Evolutionary conservation across 2,329 filamentous ascomycete genomes (phyloP), one percentile per base, ranked within the genome.

Genomic region (Trichophyton mentagrophytes): DNA sequence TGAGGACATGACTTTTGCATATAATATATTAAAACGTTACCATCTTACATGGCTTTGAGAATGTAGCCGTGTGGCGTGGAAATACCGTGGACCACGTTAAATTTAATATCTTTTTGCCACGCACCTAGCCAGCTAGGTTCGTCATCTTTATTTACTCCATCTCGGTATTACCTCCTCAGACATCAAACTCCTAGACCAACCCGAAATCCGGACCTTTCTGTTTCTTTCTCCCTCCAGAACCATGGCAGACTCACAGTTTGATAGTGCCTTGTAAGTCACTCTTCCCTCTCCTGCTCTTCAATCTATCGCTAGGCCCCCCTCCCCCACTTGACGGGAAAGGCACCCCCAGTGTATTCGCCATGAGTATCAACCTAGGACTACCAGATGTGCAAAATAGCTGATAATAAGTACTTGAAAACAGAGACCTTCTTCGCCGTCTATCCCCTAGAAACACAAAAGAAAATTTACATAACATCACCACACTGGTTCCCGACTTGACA

Each of bases 391-490:
- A 22, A 17, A 40, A 8, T 17, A 36, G 61, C 51, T 61, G 58
- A 59, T 30, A 49, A 49, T 47, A 17, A 3, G 15, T 20, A 9
- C 40, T 27, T n/a, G 13, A 25, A 30, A 30, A 38, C 74, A 97
- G 93, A 71, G 93, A 99, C 80, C 91, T 99, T 72, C 92, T 99
- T 76, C 92, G 93, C 69, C 93, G 93, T 66, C 87, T 99, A 64
- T 95, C 96, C 78, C 93, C 93, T 49, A 95, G 95, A 74, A 85
- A 93, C 76, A 96, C 92, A 60, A 82, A 90, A 70, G 76, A 83
- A 64, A 95, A 99, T 78, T 88, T 99, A 69, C 86, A 88, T 76
- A 82, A 86, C 70, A 90, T 99, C 72, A 93, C 96, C 76, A 80
- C 82, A 61, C 86, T 99, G 65, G 88, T 90, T 51, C 93, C 93